Conservation (phyloP, 2,329 filamentous ascomycete genomes). For the Hymenoscyphus fructigenus region DNA sequence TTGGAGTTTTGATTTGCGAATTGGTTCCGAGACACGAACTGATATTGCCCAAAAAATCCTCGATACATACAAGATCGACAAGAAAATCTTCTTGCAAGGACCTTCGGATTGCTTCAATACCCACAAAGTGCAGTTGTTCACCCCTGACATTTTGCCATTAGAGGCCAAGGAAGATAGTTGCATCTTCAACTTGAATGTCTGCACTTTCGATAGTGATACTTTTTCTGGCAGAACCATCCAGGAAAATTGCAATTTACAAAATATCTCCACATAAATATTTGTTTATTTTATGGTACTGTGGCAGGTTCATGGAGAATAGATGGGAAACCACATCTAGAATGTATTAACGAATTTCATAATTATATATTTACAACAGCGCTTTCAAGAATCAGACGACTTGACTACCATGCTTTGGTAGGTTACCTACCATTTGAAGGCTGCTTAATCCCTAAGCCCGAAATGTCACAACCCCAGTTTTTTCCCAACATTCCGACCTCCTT, state of each 20-base stretch:
- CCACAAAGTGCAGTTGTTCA: background rate
- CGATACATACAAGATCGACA: background rate
- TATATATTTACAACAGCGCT: background rate
- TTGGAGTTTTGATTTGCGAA: too few species aligned
- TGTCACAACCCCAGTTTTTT: background rate
- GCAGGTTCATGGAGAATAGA: background rate
- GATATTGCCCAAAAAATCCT: background rate
- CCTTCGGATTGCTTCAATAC: background rate
- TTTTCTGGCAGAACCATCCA: too few species aligned
- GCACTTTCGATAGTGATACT: background rate
- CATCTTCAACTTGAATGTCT: conserved; percentile 12
- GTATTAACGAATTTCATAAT: background rate
- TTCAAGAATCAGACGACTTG: too few species aligned
- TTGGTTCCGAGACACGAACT: background rate
- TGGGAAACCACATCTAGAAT: background rate
- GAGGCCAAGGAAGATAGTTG: conserved; percentile 2
- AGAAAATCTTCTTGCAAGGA: background rate
- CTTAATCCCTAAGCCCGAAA: background rate
- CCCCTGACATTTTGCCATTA: conserved; percentile 8
- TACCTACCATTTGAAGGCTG: background rate
- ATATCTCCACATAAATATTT: too few species aligned
- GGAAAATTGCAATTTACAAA: too few species aligned
- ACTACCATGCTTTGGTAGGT: background rate
- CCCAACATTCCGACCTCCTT: background rate
- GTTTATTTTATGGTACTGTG: too few species aligned